Percentiles rank a stretch among this genome's conserved stretches.
Evolutionary conservation across 2,329 filamentous ascomycete genomes (phyloP).

Genomic region (Laburnicola sp.): DNA sequence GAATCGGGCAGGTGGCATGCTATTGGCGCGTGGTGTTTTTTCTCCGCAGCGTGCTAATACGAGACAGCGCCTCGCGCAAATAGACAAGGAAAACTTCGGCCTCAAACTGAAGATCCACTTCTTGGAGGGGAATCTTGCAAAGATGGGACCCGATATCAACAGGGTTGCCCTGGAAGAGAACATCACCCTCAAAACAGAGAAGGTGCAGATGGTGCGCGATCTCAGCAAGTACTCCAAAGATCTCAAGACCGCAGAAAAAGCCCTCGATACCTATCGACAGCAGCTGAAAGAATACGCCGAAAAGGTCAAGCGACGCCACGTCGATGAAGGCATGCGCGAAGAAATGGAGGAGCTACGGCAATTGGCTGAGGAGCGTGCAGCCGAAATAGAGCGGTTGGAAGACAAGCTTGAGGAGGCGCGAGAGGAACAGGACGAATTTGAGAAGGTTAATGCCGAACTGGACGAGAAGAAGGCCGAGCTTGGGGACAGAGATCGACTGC

Average conservation of each 20-base stretch:
- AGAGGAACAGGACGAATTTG: constrained; percentile 38
- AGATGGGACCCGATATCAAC: constrained; percentile 86
- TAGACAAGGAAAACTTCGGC: constrained; percentile 94
- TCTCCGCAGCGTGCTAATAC: constrained; percentile 1
- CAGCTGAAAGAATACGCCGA: constrained; percentile 84
- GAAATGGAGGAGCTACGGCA: constrained; percentile 57
- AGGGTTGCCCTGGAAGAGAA: constrained; percentile 90
- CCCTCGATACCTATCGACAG: constrained; percentile 79
- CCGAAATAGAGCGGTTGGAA: constrained; percentile 41
- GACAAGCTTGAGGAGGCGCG: constrained; percentile 39
- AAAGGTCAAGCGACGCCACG: constrained; percentile 74
- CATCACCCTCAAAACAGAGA: constrained; percentile 91
- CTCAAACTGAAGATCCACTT: constrained; percentile 93
- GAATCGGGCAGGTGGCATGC: too few species aligned
- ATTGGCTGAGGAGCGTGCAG: constrained; percentile 49
- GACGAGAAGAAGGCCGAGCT: constrained; percentile 41
- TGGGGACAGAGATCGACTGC: constrained; percentile 36
- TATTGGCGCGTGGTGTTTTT: too few species aligned
- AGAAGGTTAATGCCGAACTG: constrained; percentile 41
- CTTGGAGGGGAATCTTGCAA: constrained; percentile 84
- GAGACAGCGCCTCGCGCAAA: constrained; percentile 76
- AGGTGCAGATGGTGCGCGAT: constrained; percentile 85
- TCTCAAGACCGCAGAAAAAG: constrained; percentile 77
- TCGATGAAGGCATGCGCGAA: constrained; percentile 68
- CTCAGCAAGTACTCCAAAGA: constrained; percentile 84